A percentile compares a stretch with the other conserved stretches of the same genome.
Conservation (phyloP, 306 rosid species). For the Neltuma alba region DNA sequence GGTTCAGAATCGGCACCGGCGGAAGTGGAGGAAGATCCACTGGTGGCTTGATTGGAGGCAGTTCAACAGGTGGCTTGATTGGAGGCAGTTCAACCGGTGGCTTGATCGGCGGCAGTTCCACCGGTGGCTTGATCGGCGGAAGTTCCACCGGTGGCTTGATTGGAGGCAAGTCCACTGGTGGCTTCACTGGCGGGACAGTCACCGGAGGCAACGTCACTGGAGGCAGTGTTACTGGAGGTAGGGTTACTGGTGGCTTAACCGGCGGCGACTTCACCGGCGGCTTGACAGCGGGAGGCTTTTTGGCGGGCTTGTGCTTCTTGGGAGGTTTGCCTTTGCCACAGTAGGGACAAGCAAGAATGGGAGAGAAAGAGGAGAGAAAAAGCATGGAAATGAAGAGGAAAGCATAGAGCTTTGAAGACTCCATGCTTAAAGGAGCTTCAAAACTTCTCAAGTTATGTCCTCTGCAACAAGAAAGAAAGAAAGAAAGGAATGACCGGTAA, state of each 20-base stretch:
- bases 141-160: not conserved
- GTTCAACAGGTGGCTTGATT: not conserved
- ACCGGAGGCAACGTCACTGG: not conserved
- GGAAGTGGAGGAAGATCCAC: conserved; percentile 26
- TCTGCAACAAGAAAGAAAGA: not conserved
- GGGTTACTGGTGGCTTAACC: conserved; percentile 35
- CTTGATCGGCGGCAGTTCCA: conserved; percentile 19
- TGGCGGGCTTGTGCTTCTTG: conserved; percentile 40
- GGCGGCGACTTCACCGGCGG: conserved; percentile 32
- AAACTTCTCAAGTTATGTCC: not conserved
- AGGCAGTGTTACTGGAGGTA: not conserved
- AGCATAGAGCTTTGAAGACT: conserved; percentile 60
- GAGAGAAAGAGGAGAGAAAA: conserved; percentile 66
- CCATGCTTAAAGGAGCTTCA: conserved; percentile 47
- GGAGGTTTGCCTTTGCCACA: conserved; percentile 66
- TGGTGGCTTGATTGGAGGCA: conserved; percentile 8
- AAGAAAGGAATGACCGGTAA: not conserved
- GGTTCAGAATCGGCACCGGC: conserved; percentile 8
- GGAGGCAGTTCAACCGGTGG: conserved; percentile 35
- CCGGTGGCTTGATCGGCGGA: not conserved
- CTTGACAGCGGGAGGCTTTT: conserved; percentile 34
- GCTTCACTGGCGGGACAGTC: not conserved
- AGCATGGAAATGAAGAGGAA: conserved; percentile 77
- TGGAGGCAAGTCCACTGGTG: not conserved
- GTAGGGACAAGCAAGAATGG: conserved; percentile 68